Conservation (phyloP, 2,329 filamentous ascomycete genomes). For the Diaporthe sp. region DNA sequence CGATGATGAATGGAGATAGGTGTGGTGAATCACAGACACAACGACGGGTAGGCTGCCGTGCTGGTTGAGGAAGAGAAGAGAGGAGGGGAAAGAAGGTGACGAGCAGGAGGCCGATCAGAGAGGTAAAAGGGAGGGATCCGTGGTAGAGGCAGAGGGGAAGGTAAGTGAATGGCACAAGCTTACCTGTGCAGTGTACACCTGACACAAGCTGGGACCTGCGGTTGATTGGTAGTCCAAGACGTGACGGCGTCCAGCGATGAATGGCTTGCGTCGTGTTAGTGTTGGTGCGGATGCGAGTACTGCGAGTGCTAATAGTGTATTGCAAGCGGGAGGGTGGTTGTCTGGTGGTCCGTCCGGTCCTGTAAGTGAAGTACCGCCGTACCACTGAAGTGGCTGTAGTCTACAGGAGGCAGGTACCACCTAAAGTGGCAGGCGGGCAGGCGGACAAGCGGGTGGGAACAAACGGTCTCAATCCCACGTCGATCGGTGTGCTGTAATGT, state of each 20-base stretch:
- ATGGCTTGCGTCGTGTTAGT: conserved; percentile 35
- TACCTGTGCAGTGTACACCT: conserved; percentile 27
- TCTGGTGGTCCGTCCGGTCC: not conserved
- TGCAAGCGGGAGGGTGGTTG: not conserved
- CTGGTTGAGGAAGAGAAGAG: conserved; percentile 28
- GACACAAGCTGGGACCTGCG: conserved; percentile 28
- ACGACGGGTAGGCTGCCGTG: conserved; percentile 24
- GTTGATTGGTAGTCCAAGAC: conserved; percentile 14
- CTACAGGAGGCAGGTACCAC: not conserved
- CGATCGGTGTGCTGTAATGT: conserved; percentile 6
- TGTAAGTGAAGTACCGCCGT: conserved; percentile 5
- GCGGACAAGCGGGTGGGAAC: conserved; percentile 8
- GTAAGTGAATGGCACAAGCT: conserved; percentile 31
- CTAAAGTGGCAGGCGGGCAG: not conserved
- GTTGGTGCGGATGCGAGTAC: conserved; percentile 3
- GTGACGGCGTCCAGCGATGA: conserved; percentile 29
- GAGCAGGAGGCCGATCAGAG: conserved; percentile 19
- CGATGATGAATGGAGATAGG: conserved; percentile 15
- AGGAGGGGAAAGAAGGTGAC: conserved; percentile 12
- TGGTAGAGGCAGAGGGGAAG: conserved; percentile 31
- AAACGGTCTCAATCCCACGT: conserved; percentile 27
- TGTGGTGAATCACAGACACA: conserved; percentile 32
- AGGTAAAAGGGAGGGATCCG: conserved; percentile 25
- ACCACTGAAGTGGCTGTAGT: not conserved
- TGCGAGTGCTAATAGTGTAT: conserved; percentile 12